These are phyloP conservation scores for Nigrograna mackinnonii DNA, from an alignment of 2,329 filamentous ascomycete genomes.

Conservation along the genomic window DNA sequence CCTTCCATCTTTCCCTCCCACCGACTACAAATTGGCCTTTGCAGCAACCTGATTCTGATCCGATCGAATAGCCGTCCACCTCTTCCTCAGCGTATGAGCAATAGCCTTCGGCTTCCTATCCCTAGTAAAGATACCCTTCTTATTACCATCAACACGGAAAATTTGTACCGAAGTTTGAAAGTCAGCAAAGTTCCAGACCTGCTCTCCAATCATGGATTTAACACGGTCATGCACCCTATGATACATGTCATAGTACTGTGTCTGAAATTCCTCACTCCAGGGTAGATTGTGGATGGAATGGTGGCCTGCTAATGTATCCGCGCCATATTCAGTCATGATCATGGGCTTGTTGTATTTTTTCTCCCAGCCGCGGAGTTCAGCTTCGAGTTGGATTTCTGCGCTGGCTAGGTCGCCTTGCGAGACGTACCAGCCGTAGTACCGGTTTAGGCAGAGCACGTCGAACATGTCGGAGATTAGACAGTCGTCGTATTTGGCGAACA, in stretches of 20 bases:
- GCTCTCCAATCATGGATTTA: not conserved
- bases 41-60: too few relatives aligned
- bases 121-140: not conserved
- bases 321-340: constrained; percentile 13
- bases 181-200: not conserved
- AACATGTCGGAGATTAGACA: constrained; percentile 10
- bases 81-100: not conserved
- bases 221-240: not conserved
- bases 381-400: constrained; percentile 5
- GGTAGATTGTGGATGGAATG: not conserved
- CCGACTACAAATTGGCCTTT: too few relatives aligned
- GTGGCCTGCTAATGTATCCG: constrained; percentile 5
- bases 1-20: too few relatives aligned
- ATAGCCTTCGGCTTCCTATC: not conserved
- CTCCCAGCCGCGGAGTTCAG: constrained; percentile 7
- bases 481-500: constrained; percentile 6
- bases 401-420: constrained; percentile 6
- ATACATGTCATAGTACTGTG: not conserved
- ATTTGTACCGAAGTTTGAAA: not conserved
- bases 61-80: too few relatives aligned
- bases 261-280: not conserved
- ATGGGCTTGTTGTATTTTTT: constrained; percentile 11
- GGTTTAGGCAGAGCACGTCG: constrained; percentile 11
- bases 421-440: constrained; percentile 13
- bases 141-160: not conserved